A percentile compares a stretch with the other conserved stretches of the same genome.
Conservation (phyloP, 257 asterid species). For the Nicotiana benthamiana region DNA sequence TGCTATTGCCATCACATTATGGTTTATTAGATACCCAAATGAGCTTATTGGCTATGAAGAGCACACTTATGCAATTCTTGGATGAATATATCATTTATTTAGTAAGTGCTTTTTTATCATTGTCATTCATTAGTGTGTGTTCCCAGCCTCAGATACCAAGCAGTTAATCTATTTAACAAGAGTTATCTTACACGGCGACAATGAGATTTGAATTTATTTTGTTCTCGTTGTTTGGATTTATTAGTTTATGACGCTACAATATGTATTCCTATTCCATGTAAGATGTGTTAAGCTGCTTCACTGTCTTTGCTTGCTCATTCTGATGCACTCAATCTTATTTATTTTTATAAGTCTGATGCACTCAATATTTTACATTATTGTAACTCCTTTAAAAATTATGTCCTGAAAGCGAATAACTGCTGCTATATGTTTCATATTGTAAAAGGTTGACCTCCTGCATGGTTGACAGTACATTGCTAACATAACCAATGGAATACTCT, state of each 20-base stretch:
- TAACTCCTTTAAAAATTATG: not conserved
- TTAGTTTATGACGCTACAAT: not conserved
- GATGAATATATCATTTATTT: not conserved
- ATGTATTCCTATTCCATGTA: not conserved
- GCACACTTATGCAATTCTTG: not conserved
- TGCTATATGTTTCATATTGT: not conserved
- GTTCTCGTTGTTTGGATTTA: not conserved
- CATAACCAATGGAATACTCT: not conserved
- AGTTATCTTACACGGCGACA: not conserved
- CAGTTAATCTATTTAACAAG: not conserved
- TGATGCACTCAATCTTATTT: not conserved
- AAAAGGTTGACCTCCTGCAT: not conserved
- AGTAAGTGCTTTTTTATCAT: not conserved
- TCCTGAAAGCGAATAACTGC: not conserved
- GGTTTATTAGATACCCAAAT: not conserved
- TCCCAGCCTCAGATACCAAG: not conserved
- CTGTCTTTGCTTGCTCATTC: not conserved
- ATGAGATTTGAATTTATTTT: not conserved
- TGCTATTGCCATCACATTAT: not conserved
- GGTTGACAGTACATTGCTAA: not conserved
- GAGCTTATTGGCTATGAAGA: not conserved
- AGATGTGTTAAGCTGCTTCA: not conserved
- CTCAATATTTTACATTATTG: not conserved
- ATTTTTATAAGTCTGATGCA: not conserved
- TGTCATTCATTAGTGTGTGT: not conserved